Base-by-base conservation (phyloP, 78 protist genomes). In the Dictyostelium intermedium region DNA sequence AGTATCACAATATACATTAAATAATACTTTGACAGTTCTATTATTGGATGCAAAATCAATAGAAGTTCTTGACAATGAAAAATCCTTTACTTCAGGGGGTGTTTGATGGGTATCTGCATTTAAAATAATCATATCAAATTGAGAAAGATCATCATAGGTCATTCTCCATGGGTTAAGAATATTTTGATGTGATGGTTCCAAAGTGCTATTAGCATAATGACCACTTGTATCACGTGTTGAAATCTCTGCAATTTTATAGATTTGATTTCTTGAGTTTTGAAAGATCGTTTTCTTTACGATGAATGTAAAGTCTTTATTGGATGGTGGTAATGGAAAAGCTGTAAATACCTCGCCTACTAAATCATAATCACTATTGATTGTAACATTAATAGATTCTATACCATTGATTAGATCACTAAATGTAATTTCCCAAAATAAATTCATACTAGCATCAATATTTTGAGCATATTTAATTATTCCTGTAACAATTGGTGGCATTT, bases 361-460 rank as follows among this genome's bases (percentile, higher is more conserved):
- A 56, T 56, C 66, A 0, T 20, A 56, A 0, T 56, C 66, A 56
- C 66, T 56, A 20, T 18, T 20, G 20, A 56, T 20, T 56, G 66
- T 56, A 56, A 56, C 5, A 56, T 56, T 56, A 56, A 56, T 56
- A 14, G 66, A 56, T 56, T 56, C 66, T 20, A 56, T 20, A 20
- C 66, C 66, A 56, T 56, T 56, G 9, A 56, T 56, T 5, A 20
- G 23, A 56, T 56, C 66, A 20, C 66, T 56, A 56, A 56, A 20
- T 56, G 66, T 56, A 56, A 56, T 56, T 13, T 56, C 9, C 66
- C 66, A 56, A 5, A 56, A 0, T 56, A 56, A 20, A 56, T 20
- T 9, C 0, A 5, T 5, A 56, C 10, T 1, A 13, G 5, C 0
- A 20, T 2, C 0, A 56, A 0, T 20, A 0, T 6, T 4, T 18